Evolutionary conservation across 495 filamentous ascomycete genomes (phyloP), one percentile per base, ranked within the genome.

Genomic region (Physcia stellaris): DNA sequence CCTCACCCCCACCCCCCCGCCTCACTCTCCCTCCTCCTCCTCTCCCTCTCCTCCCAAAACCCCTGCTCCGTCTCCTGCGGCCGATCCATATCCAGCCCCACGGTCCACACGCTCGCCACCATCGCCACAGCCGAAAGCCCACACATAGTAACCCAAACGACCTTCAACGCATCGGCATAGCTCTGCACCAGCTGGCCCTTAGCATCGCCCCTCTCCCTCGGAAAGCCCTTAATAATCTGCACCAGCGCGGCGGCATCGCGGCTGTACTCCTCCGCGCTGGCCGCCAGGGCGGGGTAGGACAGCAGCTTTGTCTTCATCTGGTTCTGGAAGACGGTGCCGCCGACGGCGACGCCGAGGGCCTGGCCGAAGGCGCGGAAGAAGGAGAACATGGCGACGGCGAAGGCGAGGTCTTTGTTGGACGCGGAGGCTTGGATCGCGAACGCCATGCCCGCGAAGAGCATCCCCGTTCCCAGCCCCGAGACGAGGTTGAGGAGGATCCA

Each of bases 161-260:
- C 60, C 38, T 66, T 60, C 43, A 82, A 34, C 36, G 65, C 63
- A 46, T 75, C 71, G 0, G 65, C 63, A 53, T 74, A 79, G 2
- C 67, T 67, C 18, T 58, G 47, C 20, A 72, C 59, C 20, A 82
- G 41, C 22, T 68, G 38, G 0, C 42, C 43, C 52, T 66, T 71
- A n/a, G 37, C 28, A 3, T 48, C 45, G 0, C 33, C 36, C 0
- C 55, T 59, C 21, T 61, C 53, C n/a, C n/a, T n/a, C 1, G 57
- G 49, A 72, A 79, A 75, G 0, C 38, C 47, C 47, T 73, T 66
- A 42, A 82, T 74, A 9, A 77, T 50, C 37, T 64, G 61, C 2
- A 80, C 73, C 28, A 82, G 50, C 2, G 65, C 64, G 1, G 73
- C 68, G 0, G 75, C 71, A 56, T 82, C 71, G 15, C 62, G 61